Evolutionary conservation across 108 stramenopile genomes (phyloP), one percentile per base, ranked within the genome.

Genomic region (Pseudonitzschia pungens): DNA sequence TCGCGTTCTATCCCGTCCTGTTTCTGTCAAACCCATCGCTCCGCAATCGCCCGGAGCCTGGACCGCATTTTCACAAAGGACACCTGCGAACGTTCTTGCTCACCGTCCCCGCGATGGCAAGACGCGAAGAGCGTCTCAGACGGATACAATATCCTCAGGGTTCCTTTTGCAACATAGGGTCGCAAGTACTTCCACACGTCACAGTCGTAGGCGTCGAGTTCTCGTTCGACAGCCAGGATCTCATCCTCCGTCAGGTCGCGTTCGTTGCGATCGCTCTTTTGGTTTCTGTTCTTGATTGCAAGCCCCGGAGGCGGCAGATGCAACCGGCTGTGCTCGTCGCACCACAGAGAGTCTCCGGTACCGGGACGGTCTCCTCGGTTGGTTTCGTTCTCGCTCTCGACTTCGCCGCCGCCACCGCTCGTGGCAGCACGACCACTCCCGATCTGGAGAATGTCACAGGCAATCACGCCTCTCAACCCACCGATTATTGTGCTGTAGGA

Each of bases 111-210:
- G 21, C 16, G 24, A 55, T 55, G 3, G 26, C 54, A 55, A 4
- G 27, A 16, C n/a, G 10, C 31, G 16, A 42, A 40, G 0, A 40
- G 32, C 2, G 12, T 9, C 31, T 62, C 16, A 1, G 32, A 31
- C n/a, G 60, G 60, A 33, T 62, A 33, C 36, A 62, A 62, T 14
- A 62, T 36, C 20, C 60, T 32, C 20, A 62, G 32, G 32, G 32
- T 31, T 40, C 60, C 60, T n/a, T n/a, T 31, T 4, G 32, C 5
- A 0, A 31, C 11, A 2, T 62, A 62, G 7, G 26, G 26, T 33
- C 40, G 11, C n/a, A 62, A 33, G 36, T 62, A 15, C 20, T 62
- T 62, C 60, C 60, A 62, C 20, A 62, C 60, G 43, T 29, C 42
- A 18, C 66, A 67, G 43, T 67, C 66, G 36, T 67, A 67, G 4